These are phyloP conservation scores for Acrodontium crateriforme DNA, from an alignment of 2,329 filamentous ascomycete genomes.

Conservation along the genomic window DNA sequence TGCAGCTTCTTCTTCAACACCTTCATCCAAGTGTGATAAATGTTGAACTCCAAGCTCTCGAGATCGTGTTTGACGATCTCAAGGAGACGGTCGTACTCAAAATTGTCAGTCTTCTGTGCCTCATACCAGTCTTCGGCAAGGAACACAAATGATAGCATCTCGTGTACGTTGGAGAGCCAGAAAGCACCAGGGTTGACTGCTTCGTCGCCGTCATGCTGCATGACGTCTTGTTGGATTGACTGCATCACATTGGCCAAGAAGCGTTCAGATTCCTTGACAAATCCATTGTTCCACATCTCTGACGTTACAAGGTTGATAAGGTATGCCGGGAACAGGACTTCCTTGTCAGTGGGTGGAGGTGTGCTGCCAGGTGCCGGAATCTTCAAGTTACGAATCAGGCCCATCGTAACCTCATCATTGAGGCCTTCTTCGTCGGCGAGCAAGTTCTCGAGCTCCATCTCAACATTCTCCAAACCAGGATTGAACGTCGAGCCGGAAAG, in stretches of 20 bases:
- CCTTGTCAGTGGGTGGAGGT: conserved; percentile 90
- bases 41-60: conserved; percentile 98
- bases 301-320: conserved; percentile 98
- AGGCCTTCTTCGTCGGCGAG: conserved; percentile 90
- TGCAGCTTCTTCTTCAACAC: conserved; percentile 97
- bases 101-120: conserved; percentile 97
- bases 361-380: conserved; percentile 79
- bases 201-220: conserved; percentile 96
- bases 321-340: conserved; percentile 96
- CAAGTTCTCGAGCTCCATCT: conserved; percentile 85
- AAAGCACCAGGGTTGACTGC: conserved; percentile 95
- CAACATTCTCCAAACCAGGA: conserved; percentile 75
- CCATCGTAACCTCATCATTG: conserved; percentile 94
- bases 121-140: conserved; percentile 99
- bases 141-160: conserved; percentile 99
- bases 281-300: conserved; percentile 99
- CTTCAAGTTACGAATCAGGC: conserved; percentile 89
- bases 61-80: conserved; percentile 99
- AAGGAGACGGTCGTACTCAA: conserved; percentile 91
- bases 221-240: conserved; percentile 97
- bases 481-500: conserved; percentile 64
- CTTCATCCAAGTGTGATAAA: conserved; percentile 99
- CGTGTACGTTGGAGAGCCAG: conserved; percentile 98
- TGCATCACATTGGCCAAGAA: conserved; percentile 99
- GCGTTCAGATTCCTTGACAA: conserved; percentile 96